phyloP scores from a whole-genome alignment of 768 basidiomycete genomes.

The Suillus paluster region DNA sequence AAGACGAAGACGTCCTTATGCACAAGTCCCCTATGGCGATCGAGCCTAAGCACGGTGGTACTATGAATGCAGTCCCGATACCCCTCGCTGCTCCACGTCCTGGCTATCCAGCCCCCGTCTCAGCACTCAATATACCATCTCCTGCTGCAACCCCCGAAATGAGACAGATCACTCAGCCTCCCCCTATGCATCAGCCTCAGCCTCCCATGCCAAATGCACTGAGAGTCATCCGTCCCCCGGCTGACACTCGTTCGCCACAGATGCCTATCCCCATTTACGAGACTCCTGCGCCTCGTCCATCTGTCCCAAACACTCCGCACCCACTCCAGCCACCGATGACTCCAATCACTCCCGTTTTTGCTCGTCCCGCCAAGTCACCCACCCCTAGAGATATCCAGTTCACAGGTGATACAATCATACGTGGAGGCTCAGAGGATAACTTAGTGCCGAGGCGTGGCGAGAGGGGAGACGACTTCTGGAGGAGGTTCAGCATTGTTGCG shows the following conservation, averaged over 20 bases:
- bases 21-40: slow-evolving; percentile 12
- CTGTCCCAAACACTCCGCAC: slow-evolving; percentile 62
- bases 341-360: slow-evolving; percentile 80
- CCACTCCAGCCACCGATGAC: slow-evolving; percentile 78
- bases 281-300: slow-evolving; percentile 32
- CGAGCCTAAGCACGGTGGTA: slow-evolving; percentile 25
- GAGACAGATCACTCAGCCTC: slow-evolving; percentile 34
- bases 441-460: slow-evolving; percentile 70
- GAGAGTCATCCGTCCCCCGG: slow-evolving; percentile 22
- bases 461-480: slow-evolving; percentile 85
- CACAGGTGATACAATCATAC: slow-evolving; percentile 57
- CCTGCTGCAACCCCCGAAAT: slow-evolving; percentile 45
- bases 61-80: slow-evolving; percentile 27
- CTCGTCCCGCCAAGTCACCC: slow-evolving; percentile 53
- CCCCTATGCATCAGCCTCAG: slow-evolving; percentile 18
- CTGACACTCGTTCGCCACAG: slow-evolving; percentile 23
- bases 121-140: slow-evolving; percentile 62
- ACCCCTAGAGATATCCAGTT: slow-evolving; percentile 52
- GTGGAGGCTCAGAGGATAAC: slow-evolving; percentile 70
- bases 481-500: slow-evolving; percentile 83
- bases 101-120: slow-evolving; percentile 73
- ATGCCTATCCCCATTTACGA: slow-evolving; percentile 38
- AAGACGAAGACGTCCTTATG: slow-evolving; percentile 29
- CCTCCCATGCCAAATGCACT: slow-evolving; percentile 14
- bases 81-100: slow-evolving; percentile 72